Conservation (phyloP, 2,329 filamentous ascomycete species). For the Colletotrichum echinochloae region DNA sequence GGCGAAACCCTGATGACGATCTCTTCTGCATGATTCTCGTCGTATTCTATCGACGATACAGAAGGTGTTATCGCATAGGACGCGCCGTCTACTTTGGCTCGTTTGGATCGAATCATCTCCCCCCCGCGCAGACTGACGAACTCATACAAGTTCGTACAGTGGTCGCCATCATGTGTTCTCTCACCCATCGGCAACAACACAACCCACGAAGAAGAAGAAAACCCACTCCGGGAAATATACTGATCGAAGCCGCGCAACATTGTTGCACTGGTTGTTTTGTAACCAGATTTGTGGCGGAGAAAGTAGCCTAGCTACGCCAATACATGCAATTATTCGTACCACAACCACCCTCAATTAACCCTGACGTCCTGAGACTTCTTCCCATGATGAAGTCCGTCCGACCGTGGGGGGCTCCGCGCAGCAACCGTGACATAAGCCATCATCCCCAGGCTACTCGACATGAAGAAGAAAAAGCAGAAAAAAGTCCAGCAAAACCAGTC, state of each 20-base stretch:
- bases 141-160: too few species aligned
- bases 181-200: neutral
- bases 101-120: too few species aligned
- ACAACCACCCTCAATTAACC: neutral
- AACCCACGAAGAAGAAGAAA: too few species aligned
- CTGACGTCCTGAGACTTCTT: neutral
- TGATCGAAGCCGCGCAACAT: neutral
- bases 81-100: neutral
- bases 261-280: neutral
- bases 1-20: neutral
- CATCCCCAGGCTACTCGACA: neutral
- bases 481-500: neutral
- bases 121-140: too few species aligned
- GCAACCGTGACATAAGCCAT: neutral
- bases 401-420: neutral
- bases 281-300: neutral
- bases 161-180: too few species aligned
- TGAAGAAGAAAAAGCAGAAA: neutral
- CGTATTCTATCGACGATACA: neutral
- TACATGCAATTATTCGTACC: neutral
- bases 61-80: too few species aligned
- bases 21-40: neutral
- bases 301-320: neutral
- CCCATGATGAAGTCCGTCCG: neutral
- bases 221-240: too few species aligned